Evolutionary conservation across 139 green algal species (phyloP), one percentile per base, ranked within the genome.

Genomic region (Marvania coccoides): DNA sequence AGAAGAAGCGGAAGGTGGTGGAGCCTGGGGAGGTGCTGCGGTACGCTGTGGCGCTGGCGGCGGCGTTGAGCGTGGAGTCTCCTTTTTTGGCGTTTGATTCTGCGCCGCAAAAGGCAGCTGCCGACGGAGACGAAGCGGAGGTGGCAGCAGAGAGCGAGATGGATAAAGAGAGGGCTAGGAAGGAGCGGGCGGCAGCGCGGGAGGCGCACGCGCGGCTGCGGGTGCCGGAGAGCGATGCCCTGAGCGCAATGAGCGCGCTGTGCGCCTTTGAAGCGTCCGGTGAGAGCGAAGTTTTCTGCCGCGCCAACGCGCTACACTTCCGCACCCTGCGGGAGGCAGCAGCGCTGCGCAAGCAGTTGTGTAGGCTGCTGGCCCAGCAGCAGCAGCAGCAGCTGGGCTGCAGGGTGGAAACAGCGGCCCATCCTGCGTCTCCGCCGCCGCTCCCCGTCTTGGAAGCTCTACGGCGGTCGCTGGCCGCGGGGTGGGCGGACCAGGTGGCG

Each of bases 401-500:
- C 31, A 26, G 45, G 29, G 35, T 7, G 47, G 28, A 30, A 24
- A 12, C 46, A 40, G 55, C 30, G 6, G n/a, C n/a, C n/a, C n/a
- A n/a, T n/a, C n/a, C n/a, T n/a, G 67, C 63, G 53, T n/a, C 58
- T 12, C 30, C 65, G 33, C 74, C 64, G 29, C 36, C 61, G 9
- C 60, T 65, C 3, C 7, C 31, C 0, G 64, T 87, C 10, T 28
- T 81, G 29, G 61, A 81, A 30, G 66, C 55, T 26, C 74, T 98
- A 56, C 68, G 82, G 33, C 70, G 75, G 4, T 85, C 83, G 9
- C 39, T 96, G 28, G 83, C 81, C 12, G 83, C 85, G 9, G 93
- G 93, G 0, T 98, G 93, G 93, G 86, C 83, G 3, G 93, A 98
- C 62, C 84, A 90, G 73, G 70, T 93, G 40, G 67, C 77, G 1